Conservation (phyloP, 1,139 yeast species). For the Geotrichum siamense region DNA sequence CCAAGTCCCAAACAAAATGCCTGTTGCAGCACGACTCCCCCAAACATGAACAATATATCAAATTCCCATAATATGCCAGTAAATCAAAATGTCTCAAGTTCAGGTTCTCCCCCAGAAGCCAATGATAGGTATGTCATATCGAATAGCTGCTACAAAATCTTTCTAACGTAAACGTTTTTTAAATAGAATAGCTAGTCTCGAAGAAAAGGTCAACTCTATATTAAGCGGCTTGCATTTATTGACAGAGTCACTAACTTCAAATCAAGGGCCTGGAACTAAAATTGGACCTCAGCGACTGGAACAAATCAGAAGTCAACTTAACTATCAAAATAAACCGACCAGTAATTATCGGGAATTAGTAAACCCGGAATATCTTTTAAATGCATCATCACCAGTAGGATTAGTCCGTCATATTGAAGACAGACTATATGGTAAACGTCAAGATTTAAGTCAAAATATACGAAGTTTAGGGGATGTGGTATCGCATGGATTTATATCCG, state of each 20-base stretch:
- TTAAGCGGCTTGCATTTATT: conserved; percentile 6
- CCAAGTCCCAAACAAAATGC: too few species aligned
- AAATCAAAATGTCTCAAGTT: too few species aligned
- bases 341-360: conserved; percentile 13
- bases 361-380: conserved; percentile 13
- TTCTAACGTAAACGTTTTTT: neutral
- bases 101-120: too few species aligned
- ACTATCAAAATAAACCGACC: conserved; percentile 1
- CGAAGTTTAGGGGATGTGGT: conserved; percentile 14
- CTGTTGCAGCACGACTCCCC: too few species aligned
- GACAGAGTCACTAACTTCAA: conserved; percentile 5
- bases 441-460: conserved; percentile 12
- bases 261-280: neutral
- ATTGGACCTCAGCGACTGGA: conserved; percentile 7
- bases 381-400: conserved; percentile 15
- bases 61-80: too few species aligned
- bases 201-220: conserved; percentile 9
- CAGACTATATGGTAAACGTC: conserved; percentile 11
- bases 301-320: neutral
- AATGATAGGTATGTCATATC: too few species aligned
- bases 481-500: conserved; percentile 13
- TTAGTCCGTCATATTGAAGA: conserved; percentile 15
- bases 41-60: too few species aligned
- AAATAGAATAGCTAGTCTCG: conserved; percentile 6
- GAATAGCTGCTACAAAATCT: too few species aligned